Evolutionary conservation across 768 basidiomycete species (phyloP).

Genomic region (Pleurotus citrinopileatus): DNA sequence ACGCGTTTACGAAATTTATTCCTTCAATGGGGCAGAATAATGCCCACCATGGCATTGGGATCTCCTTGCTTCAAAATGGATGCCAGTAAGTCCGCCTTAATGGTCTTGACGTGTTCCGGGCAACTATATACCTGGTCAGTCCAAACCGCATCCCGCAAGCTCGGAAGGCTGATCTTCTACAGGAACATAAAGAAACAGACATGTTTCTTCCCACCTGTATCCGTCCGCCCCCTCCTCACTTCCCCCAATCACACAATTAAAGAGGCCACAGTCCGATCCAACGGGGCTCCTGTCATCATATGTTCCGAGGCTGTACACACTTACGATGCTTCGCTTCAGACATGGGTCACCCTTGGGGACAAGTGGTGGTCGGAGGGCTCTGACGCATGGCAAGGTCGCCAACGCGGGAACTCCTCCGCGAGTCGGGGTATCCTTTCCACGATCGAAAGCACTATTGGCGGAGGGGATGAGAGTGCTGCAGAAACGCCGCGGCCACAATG

Average conservation of each 20-base stretch:
- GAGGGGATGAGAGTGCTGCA: slow-evolving; percentile 31
- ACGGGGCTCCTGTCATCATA: slow-evolving; percentile 75
- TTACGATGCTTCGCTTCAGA: slow-evolving; percentile 63
- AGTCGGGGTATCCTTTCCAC: slow-evolving; percentile 53
- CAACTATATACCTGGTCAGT: slow-evolving; percentile 74
- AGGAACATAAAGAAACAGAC: slow-evolving; percentile 77
- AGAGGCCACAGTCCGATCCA: slow-evolving; percentile 67
- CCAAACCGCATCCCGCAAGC: slow-evolving; percentile 2
- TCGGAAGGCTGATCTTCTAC: background rate
- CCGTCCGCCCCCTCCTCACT: slow-evolving; percentile 56
- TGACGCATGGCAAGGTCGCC: slow-evolving; percentile 77
- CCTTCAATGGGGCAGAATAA: slow-evolving; percentile 46
- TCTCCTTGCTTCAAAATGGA: slow-evolving; percentile 69
- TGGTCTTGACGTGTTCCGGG: slow-evolving; percentile 73
- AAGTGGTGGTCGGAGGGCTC: slow-evolving; percentile 86
- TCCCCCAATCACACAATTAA: slow-evolving; percentile 61
- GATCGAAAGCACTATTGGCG: slow-evolving; percentile 45
- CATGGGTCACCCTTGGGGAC: slow-evolving; percentile 78
- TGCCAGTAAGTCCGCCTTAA: slow-evolving; percentile 57
- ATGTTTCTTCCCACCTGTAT: slow-evolving; percentile 63
- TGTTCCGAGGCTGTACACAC: slow-evolving; percentile 80
- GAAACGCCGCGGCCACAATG: slow-evolving; percentile 57
- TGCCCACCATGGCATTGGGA: slow-evolving; percentile 75
- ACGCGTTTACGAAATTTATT: slow-evolving; percentile 4
- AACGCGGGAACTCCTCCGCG: slow-evolving; percentile 40